phyloP scores from a whole-genome alignment of 2,329 filamentous ascomycete genomes.

The Salinomyces thailandicus region DNA sequence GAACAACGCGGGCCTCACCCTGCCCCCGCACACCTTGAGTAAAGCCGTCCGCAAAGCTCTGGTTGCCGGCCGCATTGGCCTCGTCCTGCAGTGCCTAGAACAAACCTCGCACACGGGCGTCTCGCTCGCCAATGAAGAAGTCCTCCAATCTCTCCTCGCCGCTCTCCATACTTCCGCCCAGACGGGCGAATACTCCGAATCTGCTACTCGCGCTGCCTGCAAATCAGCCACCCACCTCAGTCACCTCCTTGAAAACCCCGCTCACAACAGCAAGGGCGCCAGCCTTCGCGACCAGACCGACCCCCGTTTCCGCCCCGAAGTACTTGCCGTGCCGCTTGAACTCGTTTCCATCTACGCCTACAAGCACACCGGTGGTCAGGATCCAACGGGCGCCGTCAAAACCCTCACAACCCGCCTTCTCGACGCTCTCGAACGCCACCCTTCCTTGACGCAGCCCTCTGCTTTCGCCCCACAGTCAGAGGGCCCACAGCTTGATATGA shows the following conservation, averaged over 20 bases:
- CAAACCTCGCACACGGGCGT: conserved; percentile 25
- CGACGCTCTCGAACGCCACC: conserved; percentile 1
- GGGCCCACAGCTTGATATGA: conserved; percentile 17
- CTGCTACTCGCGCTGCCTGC: conserved; percentile 29
- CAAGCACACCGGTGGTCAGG: conserved; percentile 23
- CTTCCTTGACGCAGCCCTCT: neutral
- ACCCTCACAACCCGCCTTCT: conserved; percentile 32
- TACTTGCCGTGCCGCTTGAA: conserved; percentile 35
- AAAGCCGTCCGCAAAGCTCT: conserved; percentile 26
- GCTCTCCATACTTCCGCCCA: conserved; percentile 27
- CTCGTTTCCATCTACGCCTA: conserved; percentile 32
- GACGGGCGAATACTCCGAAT: conserved; percentile 26
- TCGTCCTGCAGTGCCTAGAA: conserved; percentile 25
- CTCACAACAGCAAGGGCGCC: conserved; percentile 26
- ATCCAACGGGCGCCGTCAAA: conserved; percentile 30
- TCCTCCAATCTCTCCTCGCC: conserved; percentile 27
- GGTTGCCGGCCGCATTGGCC: conserved; percentile 18
- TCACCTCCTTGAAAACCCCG: conserved; percentile 31
- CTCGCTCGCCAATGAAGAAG: conserved; percentile 20
- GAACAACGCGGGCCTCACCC: conserved; percentile 13
- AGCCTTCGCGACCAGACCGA: conserved; percentile 15
- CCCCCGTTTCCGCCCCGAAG: conserved; percentile 25
- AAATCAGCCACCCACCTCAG: conserved; percentile 30
- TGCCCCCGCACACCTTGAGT: conserved; percentile 16
- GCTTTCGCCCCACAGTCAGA: conserved; percentile 5